Evolutionary conservation across 352 stramenopile genomes (phyloP).

Genomic region (Pythium sp.): DNA sequence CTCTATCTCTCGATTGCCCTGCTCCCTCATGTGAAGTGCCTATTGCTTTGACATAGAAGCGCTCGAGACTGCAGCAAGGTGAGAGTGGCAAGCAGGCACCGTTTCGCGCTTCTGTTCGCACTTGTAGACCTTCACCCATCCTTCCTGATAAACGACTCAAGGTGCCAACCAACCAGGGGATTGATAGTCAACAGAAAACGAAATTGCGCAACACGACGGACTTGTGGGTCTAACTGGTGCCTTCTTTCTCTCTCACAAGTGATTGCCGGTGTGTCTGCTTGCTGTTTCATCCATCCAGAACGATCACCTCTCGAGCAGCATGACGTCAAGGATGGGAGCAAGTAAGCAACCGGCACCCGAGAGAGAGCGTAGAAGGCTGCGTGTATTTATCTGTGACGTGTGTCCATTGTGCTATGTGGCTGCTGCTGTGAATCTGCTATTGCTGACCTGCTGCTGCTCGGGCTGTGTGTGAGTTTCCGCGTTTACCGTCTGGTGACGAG

Average conservation of each 20-base stretch:
- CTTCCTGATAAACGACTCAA: too few species aligned
- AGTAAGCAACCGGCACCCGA: neutral
- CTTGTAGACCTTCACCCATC: too few species aligned
- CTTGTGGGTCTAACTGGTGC: neutral
- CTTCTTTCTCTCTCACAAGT: neutral
- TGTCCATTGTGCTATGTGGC: slow-evolving; percentile 2
- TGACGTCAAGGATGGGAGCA: neutral
- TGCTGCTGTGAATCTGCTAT: neutral
- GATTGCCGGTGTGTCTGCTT: neutral
- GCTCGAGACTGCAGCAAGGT: too few species aligned
- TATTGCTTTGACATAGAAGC: too few species aligned
- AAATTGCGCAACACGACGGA: neutral
- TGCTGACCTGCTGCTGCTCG: neutral
- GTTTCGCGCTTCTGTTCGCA: too few species aligned
- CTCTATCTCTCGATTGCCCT: neutral
- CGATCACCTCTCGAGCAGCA: neutral
- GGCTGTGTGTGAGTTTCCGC: neutral
- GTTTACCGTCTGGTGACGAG: slow-evolving; percentile 66
- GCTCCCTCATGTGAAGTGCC: too few species aligned
- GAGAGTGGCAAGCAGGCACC: too few species aligned
- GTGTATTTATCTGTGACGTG: slow-evolving; percentile 12
- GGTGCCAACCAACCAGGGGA: too few species aligned
- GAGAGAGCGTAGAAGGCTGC: slow-evolving; percentile 5
- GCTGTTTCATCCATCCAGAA: neutral
- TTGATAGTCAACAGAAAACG: neutral